Base-by-base conservation (phyloP, 1,284 basidiomycete genomes). In the Pseudozyma thailandica region DNA sequence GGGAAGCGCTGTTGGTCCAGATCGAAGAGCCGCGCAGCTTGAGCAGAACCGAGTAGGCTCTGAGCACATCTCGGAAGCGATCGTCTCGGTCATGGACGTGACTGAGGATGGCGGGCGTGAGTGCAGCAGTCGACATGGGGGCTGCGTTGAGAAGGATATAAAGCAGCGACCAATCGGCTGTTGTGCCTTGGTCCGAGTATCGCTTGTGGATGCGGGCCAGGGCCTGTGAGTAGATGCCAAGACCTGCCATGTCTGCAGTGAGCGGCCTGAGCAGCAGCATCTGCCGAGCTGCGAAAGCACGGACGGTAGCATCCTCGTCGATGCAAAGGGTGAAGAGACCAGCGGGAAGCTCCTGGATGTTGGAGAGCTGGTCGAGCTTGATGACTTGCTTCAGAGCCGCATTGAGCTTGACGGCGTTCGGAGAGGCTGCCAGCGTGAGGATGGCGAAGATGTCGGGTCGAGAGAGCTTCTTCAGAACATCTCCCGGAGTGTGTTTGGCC, bases 11-110 rank as follows among this genome's bases (percentile, higher is more conserved):
- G 23, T 50, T 28, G 21, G 30, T 42, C 76, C 76, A 78, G 3
- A 72, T 35, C 3, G 45, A 41, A 0, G 72, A 50, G 12, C 74
- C 74, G 12, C 68, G 60, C 23, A 61, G 18, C 30, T 63, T 69
- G 27, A 75, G 45, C 16, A 75, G 50, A 18, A 49, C 48, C 3
- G 61, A 46, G 43, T 72, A 75, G 6, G 70, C 56, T 23, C 47
- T 56, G 45, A 75, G 69, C 27, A 75, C 70, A 26, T 72, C 65
- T 9, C 54, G 35, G 42, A 75, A 65, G 21, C 55, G 68, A 3
- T 58, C 53, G 37, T 69, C 51, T 30, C 62, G 57, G 37, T 72
- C 70, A 33, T 71, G 60, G 25, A 75, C 47, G 31, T 69, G 68
- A 37, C 52, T 60, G 48, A 75, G 60, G 26, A 71, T 62, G 43